Conservation (phyloP, 2,329 filamentous ascomycete species). For the Trichoderma pleuroti region DNA sequence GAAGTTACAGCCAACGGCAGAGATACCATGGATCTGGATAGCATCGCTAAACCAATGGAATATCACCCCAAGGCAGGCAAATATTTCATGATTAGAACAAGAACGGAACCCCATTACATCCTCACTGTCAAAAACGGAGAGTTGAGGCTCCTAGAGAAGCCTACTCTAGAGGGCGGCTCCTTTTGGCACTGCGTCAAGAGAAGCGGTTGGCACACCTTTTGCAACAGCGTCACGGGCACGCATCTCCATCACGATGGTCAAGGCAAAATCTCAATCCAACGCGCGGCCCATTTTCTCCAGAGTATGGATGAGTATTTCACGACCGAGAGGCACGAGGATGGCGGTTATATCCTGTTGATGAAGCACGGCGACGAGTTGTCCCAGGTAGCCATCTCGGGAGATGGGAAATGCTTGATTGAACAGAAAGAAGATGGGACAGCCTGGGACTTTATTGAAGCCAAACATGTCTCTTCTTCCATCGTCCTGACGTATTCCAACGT, state of each 20-base stretch:
- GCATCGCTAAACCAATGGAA: background rate
- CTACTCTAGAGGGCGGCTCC: background rate
- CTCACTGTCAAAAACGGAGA: background rate
- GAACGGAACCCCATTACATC: background rate
- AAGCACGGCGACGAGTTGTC: background rate
- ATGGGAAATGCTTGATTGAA: background rate
- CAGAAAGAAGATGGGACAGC: background rate
- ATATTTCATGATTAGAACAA: background rate
- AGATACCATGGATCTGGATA: background rate
- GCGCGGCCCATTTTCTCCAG: background rate
- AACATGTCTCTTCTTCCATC: background rate
- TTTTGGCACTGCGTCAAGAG: background rate
- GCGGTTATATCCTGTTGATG: background rate
- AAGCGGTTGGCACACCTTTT: background rate
- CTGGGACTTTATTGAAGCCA: background rate
- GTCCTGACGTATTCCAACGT: background rate
- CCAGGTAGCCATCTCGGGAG: background rate
- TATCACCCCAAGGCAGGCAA: background rate
- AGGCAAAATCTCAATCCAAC: background rate
- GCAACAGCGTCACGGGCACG: background rate
- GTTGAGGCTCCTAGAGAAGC: background rate
- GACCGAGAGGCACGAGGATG: background rate
- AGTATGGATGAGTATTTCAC: background rate
- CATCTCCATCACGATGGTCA: background rate
- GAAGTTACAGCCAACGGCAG: background rate